Evolutionary conservation across 805 yeast genomes (phyloP).

Genomic region (Blastobotrys robertii): DNA sequence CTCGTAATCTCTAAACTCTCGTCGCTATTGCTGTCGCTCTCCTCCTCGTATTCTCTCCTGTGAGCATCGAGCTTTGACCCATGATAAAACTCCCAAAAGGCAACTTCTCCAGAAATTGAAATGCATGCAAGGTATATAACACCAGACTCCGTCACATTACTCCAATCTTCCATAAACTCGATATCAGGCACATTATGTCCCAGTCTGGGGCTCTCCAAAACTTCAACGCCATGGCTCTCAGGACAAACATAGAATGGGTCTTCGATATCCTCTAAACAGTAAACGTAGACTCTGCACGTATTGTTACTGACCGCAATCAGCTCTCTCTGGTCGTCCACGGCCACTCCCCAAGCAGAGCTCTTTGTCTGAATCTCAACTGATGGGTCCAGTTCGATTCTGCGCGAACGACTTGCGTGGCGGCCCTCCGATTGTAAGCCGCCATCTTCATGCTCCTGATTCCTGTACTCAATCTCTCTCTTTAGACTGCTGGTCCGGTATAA

Average conservation of each 20-base stretch:
- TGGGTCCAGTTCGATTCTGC: background rate
- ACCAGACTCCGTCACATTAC: slow-evolving; percentile 11
- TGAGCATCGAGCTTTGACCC: slow-evolving; percentile 3
- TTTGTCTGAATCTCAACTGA: background rate
- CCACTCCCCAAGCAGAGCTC: slow-evolving; percentile 55
- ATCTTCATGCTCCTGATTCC: too few species aligned
- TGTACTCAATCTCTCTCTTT: too few species aligned
- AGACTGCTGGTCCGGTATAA: too few species aligned
- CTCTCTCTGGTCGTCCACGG: slow-evolving; percentile 29
- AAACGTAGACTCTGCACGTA: slow-evolving; percentile 33
- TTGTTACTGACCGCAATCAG: slow-evolving; percentile 47
- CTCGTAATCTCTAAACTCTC: background rate
- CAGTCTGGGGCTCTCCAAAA: slow-evolving; percentile 26
- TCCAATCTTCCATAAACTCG: slow-evolving; percentile 27
- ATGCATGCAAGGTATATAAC: slow-evolving; percentile 30
- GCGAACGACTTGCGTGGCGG: too few species aligned
- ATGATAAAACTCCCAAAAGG: slow-evolving; percentile 15
- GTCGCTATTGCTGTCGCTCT: background rate
- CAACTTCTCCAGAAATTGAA: slow-evolving; percentile 36
- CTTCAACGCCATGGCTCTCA: too few species aligned
- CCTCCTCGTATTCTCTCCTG: background rate
- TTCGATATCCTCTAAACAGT: slow-evolving; percentile 28
- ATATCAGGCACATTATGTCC: slow-evolving; percentile 51
- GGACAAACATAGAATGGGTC: background rate
- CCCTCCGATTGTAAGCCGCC: too few species aligned